Evolutionary conservation across 345 rosid genomes (phyloP).

Genomic region (Cardamine resedifolia): DNA sequence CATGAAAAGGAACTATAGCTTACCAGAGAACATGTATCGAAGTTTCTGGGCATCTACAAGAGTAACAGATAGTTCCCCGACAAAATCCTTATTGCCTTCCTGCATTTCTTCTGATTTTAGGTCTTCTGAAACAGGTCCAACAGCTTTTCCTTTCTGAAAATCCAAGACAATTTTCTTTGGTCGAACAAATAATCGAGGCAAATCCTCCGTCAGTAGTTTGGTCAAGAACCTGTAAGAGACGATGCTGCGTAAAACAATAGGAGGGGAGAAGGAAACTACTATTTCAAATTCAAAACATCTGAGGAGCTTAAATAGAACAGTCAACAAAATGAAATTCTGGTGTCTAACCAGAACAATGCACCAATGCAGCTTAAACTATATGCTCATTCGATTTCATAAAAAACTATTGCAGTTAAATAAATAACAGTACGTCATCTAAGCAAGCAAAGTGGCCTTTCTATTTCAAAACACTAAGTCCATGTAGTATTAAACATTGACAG

Average conservation of each 20-base stretch:
- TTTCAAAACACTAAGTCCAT: not conserved
- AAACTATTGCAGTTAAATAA: not conserved
- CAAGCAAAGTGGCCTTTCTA: not conserved
- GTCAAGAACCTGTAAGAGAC: slow-evolving; percentile 64
- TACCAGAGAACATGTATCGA: slow-evolving; percentile 66
- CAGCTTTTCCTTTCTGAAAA: slow-evolving; percentile 81
- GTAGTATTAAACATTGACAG: not conserved
- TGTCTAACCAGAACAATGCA: not conserved
- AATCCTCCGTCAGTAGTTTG: slow-evolving; percentile 79
- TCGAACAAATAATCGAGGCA: slow-evolving; percentile 83
- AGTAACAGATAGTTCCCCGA: slow-evolving; percentile 82
- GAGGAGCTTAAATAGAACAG: not conserved
- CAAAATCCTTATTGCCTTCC: slow-evolving; percentile 78
- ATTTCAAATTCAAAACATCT: no score
- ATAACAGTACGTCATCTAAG: not conserved
- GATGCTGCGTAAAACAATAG: not conserved
- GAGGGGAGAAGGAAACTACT: not conserved
- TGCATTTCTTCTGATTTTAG: slow-evolving; percentile 65
- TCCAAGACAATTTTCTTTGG: slow-evolving; percentile 94
- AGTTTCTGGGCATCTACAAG: slow-evolving; percentile 89
- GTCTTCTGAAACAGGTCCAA: slow-evolving; percentile 65
- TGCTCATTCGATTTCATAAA: not conserved
- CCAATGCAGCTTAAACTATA: not conserved
- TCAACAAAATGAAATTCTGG: not conserved
- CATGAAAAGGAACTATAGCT: not conserved